These are phyloP conservation scores for Nakazawaea anatomiae DNA, from an alignment of 805 yeast genomes.

Conservation along the genomic window DNA sequence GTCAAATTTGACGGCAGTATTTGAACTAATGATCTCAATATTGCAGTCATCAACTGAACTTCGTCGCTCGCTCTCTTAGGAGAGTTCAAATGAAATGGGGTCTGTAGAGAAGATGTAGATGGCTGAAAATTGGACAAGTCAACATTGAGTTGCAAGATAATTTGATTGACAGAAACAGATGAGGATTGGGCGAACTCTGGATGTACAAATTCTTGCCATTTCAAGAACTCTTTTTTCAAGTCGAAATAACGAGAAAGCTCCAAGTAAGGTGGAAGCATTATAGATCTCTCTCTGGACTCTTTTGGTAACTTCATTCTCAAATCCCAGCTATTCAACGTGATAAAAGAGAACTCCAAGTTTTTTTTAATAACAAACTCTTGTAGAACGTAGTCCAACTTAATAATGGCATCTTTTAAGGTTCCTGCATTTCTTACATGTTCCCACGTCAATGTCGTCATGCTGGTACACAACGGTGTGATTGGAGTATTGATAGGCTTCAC, in stretches of 20 bases:
- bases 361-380: conserved; percentile 35
- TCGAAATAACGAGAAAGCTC: conserved; percentile 77
- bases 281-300: conserved; percentile 73
- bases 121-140: conserved; percentile 14
- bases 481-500: conserved; percentile 64
- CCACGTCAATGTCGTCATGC: conserved; percentile 50
- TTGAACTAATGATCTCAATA: conserved; percentile 40
- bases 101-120: conserved; percentile 5
- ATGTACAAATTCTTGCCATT: conserved; percentile 58
- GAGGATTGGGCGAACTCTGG: conserved; percentile 36
- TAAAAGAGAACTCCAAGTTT: conserved; percentile 53
- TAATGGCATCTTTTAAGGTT: conserved; percentile 58
- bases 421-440: conserved; percentile 54
- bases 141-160: conserved; percentile 16
- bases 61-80: conserved; percentile 40
- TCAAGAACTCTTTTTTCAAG: conserved; percentile 62
- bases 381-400: conserved; percentile 44
- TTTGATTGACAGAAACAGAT: conserved; percentile 21
- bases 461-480: conserved; percentile 52
- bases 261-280: conserved; percentile 65
- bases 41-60: conserved; percentile 36
- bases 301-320: conserved; percentile 72
- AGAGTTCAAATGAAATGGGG: conserved; percentile 18
- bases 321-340: conserved; percentile 62
- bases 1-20: conserved; percentile 43